Evolutionary conservation across 805 yeast species (phyloP).

Genomic region (Maudiozyma turicensis): DNA sequence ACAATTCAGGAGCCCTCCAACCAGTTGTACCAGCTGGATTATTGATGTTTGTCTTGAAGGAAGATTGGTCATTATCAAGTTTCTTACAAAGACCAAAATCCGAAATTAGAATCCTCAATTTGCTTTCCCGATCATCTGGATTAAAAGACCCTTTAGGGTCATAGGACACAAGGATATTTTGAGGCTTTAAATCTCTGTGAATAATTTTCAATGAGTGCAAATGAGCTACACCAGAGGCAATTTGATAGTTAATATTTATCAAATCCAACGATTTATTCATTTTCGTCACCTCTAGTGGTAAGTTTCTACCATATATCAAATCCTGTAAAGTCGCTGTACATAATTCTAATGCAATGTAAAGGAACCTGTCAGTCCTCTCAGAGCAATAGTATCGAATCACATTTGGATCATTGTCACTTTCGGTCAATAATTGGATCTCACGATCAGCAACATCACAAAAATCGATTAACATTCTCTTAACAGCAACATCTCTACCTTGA

Average conservation of each 20-base stretch:
- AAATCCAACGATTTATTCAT: slow-evolving; percentile 38
- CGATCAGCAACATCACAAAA: slow-evolving; percentile 91
- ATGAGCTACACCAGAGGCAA: slow-evolving; percentile 77
- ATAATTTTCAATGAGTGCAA: slow-evolving; percentile 84
- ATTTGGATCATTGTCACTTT: slow-evolving; percentile 94
- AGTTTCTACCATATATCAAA: slow-evolving; percentile 48
- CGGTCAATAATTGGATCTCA: slow-evolving; percentile 79
- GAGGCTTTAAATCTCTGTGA: slow-evolving; percentile 92
- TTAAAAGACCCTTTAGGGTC: slow-evolving; percentile 33
- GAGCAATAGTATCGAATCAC: slow-evolving; percentile 90
- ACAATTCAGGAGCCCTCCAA: slow-evolving; percentile 94
- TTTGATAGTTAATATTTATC: slow-evolving; percentile 50
- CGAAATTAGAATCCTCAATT: slow-evolving; percentile 69
- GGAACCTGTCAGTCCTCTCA: slow-evolving; percentile 77
- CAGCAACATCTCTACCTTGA: slow-evolving; percentile 91
- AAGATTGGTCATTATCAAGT: slow-evolving; percentile 83
- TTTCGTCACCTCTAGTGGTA: slow-evolving; percentile 27
- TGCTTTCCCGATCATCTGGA: not conserved
- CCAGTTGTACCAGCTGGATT: slow-evolving; percentile 96
- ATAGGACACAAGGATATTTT: slow-evolving; percentile 77
- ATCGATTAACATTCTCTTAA: slow-evolving; percentile 85
- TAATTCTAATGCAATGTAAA: slow-evolving; percentile 86
- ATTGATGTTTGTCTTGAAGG: slow-evolving; percentile 76
- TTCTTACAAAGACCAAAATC: slow-evolving; percentile 95
- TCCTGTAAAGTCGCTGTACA: slow-evolving; percentile 88